phyloP scores from a whole-genome alignment of 345 rosid species.

The Eucalyptus melliodora region DNA sequence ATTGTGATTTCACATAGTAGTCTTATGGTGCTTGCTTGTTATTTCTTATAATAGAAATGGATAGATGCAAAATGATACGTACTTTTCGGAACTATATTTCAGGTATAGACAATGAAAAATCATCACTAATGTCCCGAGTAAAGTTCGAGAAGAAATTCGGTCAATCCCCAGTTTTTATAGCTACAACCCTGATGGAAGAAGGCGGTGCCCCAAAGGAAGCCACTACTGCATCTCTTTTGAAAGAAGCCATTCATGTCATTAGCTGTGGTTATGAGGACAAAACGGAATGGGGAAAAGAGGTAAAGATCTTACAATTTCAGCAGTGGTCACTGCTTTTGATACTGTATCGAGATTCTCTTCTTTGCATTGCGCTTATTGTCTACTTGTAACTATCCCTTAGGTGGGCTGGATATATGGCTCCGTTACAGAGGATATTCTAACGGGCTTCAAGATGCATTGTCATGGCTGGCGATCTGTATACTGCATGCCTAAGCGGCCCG shows the following conservation, averaged over 20 bases:
- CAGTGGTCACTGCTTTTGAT: not conserved
- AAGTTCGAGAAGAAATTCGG: slow-evolving; percentile 63
- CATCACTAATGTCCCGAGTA: slow-evolving; percentile 19
- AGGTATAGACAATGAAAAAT: slow-evolving; percentile 36
- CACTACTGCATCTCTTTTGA: slow-evolving; percentile 40
- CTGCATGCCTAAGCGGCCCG: slow-evolving; percentile 46
- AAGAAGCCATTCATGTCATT: slow-evolving; percentile 64
- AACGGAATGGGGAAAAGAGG: slow-evolving; percentile 69
- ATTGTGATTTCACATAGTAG: not conserved
- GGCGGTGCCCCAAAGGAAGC: slow-evolving; percentile 43
- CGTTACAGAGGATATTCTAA: slow-evolving; percentile 59
- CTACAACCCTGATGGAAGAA: slow-evolving; percentile 34
- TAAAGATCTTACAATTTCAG: not conserved
- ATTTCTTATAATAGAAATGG: not conserved
- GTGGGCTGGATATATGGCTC: slow-evolving; percentile 83
- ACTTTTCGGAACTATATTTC: not conserved
- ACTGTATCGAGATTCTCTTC: not conserved
- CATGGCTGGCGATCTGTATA: slow-evolving; percentile 75
- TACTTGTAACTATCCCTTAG: slow-evolving; percentile 2
- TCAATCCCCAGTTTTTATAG: slow-evolving; percentile 35
- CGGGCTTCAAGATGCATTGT: slow-evolving; percentile 75
- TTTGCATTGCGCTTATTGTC: not conserved
- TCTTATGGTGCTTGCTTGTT: not conserved
- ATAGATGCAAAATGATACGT: not conserved
- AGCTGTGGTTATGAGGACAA: slow-evolving; percentile 67